phyloP scores from a whole-genome alignment of 495 filamentous ascomycete species.

The Xylaria cubensis region DNA sequence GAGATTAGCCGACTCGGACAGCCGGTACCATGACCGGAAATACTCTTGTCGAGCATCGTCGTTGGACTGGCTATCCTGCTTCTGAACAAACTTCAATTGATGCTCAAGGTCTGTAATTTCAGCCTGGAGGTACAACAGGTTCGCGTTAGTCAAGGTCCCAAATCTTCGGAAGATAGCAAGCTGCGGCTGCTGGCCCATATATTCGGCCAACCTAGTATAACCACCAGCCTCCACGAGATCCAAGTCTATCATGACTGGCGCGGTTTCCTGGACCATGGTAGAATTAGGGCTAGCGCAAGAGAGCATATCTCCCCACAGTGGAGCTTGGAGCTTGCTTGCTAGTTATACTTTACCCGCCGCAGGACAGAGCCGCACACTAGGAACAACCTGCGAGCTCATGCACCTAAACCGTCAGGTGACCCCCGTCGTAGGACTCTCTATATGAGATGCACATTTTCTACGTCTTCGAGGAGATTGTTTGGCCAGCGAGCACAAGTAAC shows the following conservation, averaged over 20 bases:
- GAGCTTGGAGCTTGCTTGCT: not conserved
- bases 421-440: no score
- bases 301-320: not conserved
- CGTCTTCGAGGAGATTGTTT: no score
- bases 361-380: slow-evolving; percentile 1
- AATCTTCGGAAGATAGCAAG: slow-evolving; percentile 20
- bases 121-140: slow-evolving; percentile 12
- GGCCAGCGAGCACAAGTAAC: no score
- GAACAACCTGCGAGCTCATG: no score
- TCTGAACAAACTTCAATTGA: not conserved
- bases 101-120: slow-evolving; percentile 3
- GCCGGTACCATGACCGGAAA: not conserved
- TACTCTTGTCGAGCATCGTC: not conserved
- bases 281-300: not conserved
- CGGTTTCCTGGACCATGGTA: not conserved
- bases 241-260: not conserved
- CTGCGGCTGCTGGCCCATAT: slow-evolving; percentile 7
- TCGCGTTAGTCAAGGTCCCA: not conserved
- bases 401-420: no score
- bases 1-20: not conserved
- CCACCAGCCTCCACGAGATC: slow-evolving; percentile 2
- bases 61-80: not conserved
- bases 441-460: no score
- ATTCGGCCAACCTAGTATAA: slow-evolving; percentile 1
- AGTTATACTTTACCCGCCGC: not conserved